Percentiles rank a stretch among this genome's conserved stretches.
Evolutionary conservation across 257 asterid species (phyloP).

Genomic region (Forsythia viridissima): DNA sequence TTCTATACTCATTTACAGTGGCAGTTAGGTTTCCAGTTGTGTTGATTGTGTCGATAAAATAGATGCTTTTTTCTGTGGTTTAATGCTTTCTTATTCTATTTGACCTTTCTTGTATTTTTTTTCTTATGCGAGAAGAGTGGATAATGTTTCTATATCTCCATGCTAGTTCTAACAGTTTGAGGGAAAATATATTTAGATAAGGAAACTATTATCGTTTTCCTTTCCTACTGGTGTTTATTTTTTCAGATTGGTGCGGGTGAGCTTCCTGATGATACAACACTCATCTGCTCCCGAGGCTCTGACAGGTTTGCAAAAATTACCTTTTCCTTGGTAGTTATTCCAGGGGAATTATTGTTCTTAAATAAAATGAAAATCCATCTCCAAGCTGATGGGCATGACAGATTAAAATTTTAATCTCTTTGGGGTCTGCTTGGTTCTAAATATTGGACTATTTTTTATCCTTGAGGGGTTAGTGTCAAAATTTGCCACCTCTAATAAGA

Average conservation of each 20-base stretch:
- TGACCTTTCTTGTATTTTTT: not conserved
- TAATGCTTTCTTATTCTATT: too few species aligned
- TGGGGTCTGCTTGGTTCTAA: not conserved
- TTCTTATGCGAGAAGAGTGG: slow-evolving; percentile 3
- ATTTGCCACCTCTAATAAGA: not conserved
- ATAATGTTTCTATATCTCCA: not conserved
- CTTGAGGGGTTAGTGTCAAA: too few species aligned
- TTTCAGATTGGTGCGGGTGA: slow-evolving; percentile 92
- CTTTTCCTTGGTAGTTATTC: slow-evolving; percentile 2
- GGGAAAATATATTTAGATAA: not conserved
- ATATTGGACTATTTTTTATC: too few species aligned
- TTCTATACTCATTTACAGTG: not conserved
- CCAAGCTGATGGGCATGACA: not conserved
- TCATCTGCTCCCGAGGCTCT: slow-evolving; percentile 77
- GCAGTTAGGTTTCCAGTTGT: not conserved
- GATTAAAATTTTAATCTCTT: not conserved
- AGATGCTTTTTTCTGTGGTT: not conserved
- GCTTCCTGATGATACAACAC: slow-evolving; percentile 89
- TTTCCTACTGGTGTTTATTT: slow-evolving; percentile 29
- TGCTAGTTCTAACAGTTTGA: not conserved
- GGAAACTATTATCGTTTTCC: slow-evolving; percentile 13
- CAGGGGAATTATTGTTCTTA: not conserved
- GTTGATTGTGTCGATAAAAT: not conserved
- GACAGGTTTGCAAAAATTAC: slow-evolving; percentile 68
- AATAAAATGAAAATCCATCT: not conserved